Conservation (phyloP, 2,329 filamentous ascomycete genomes). For the Tolypocladium tundrense region DNA sequence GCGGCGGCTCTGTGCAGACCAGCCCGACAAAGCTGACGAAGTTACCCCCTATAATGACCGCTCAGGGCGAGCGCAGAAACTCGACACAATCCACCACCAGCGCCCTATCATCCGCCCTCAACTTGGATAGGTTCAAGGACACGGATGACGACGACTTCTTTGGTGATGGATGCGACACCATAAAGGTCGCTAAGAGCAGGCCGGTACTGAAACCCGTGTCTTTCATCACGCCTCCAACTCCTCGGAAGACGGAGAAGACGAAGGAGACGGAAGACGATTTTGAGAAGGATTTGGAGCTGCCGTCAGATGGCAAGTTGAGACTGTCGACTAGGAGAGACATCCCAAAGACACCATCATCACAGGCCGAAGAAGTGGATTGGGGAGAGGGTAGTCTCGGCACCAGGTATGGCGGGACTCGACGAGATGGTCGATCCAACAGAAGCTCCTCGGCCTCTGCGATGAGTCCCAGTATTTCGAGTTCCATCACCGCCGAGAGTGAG, state of each 20-base stretch:
- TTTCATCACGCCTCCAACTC: slow-evolving; percentile 46
- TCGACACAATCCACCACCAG: slow-evolving; percentile 22
- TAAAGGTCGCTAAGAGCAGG: slow-evolving; percentile 55
- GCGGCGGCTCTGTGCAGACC: slow-evolving; percentile 39
- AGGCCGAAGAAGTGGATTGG: slow-evolving; percentile 78
- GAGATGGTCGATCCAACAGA: slow-evolving; percentile 67
- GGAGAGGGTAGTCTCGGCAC: slow-evolving; percentile 89
- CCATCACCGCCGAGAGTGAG: slow-evolving; percentile 83
- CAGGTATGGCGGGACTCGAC: slow-evolving; percentile 74
- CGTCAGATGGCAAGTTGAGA: slow-evolving; percentile 53
- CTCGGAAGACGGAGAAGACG: slow-evolving; percentile 30
- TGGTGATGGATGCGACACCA: slow-evolving; percentile 53
- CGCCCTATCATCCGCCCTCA: slow-evolving; percentile 34
- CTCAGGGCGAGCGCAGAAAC: slow-evolving; percentile 18
- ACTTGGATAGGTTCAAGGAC: slow-evolving; percentile 56
- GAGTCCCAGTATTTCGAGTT: slow-evolving; percentile 88
- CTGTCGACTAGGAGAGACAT: slow-evolving; percentile 52
- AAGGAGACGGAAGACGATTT: slow-evolving; percentile 51
- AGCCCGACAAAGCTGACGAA: slow-evolving; percentile 39
- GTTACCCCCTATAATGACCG: slow-evolving; percentile 6
- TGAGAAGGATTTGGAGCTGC: slow-evolving; percentile 63
- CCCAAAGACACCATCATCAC: slow-evolving; percentile 50
- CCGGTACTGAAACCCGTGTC: slow-evolving; percentile 39
- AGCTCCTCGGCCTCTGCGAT: slow-evolving; percentile 83
- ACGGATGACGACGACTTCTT: slow-evolving; percentile 53